Evolutionary conservation across 768 basidiomycete genomes (phyloP).

Genomic region (Amanita exitialis): DNA sequence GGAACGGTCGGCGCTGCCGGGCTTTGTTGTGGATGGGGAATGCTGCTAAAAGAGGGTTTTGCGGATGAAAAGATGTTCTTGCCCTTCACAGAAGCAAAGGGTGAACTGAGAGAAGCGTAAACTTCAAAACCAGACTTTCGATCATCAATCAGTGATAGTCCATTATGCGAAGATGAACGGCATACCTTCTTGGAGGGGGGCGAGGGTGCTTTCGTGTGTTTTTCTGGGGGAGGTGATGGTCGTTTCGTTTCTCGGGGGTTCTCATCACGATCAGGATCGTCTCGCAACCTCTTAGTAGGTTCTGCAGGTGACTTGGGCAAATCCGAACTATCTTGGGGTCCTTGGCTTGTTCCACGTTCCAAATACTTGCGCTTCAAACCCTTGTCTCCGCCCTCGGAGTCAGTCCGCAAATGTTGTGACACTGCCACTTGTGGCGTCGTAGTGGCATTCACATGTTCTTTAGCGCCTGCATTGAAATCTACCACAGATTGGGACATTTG

Average conservation of each 20-base stretch:
- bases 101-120: constrained; percentile 65
- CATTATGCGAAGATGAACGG: constrained; percentile 1
- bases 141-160: not conserved
- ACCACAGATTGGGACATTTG: constrained; percentile 12
- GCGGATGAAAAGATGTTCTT: constrained; percentile 39
- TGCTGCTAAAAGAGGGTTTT: constrained; percentile 21
- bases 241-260: constrained; percentile 52
- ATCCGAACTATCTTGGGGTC: constrained; percentile 26
- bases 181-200: constrained; percentile 13
- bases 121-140: constrained; percentile 67
- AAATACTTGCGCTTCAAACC: constrained; percentile 60
- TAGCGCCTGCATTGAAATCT: constrained; percentile 8
- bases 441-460: constrained; percentile 10
- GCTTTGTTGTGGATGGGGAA: constrained; percentile 17
- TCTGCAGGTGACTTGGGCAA: constrained; percentile 20
- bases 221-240: constrained; percentile 62
- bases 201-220: constrained; percentile 21
- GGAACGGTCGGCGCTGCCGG: constrained; percentile 10
- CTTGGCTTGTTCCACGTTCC: constrained; percentile 58
- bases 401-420: constrained; percentile 19
- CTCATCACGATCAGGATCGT: constrained; percentile 51
- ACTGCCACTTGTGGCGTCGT: constrained; percentile 2
- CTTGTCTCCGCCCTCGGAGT: constrained; percentile 47
- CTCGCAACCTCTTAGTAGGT: constrained; percentile 47
- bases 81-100: constrained; percentile 67